Percentiles rank a stretch among this genome's conserved stretches.
These are phyloP conservation scores for Leucocoprinus leucothites DNA, from an alignment of 768 basidiomycete genomes.

Conservation along the genomic window DNA sequence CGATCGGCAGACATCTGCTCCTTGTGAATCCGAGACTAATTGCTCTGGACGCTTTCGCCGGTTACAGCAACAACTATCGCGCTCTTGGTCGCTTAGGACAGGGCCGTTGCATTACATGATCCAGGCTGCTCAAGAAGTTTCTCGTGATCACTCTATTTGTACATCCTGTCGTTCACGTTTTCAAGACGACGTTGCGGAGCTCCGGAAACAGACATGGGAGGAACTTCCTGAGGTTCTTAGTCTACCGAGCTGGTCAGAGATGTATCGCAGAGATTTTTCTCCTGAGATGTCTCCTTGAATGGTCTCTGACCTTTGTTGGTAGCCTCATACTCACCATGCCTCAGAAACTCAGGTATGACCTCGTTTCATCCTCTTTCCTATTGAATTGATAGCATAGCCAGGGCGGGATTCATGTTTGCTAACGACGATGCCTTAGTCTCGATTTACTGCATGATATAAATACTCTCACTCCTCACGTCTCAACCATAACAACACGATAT, in stretches of 20 bases:
- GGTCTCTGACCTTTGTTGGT: too few relatives aligned
- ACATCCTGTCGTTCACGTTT: constrained; percentile 40
- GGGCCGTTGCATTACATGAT: constrained; percentile 53
- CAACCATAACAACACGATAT: too few relatives aligned
- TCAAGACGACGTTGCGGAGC: constrained; percentile 31
- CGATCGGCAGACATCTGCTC: neutral
- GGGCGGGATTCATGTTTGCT: too few relatives aligned
- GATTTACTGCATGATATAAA: too few relatives aligned
- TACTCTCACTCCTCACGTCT: too few relatives aligned
- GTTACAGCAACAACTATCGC: constrained; percentile 24
- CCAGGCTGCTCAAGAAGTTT: constrained; percentile 38
- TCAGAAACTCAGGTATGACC: too few relatives aligned
- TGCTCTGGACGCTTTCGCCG: constrained; percentile 19
- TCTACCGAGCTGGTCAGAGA: constrained; percentile 45
- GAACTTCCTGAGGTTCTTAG: constrained; percentile 43
- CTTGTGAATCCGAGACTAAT: neutral
- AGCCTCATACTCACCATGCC: too few relatives aligned
- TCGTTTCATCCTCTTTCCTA: too few relatives aligned
- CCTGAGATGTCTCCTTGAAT: too few relatives aligned
- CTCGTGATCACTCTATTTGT: constrained; percentile 41
- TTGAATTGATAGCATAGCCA: too few relatives aligned
- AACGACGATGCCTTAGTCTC: too few relatives aligned
- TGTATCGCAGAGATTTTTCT: constrained; percentile 18
- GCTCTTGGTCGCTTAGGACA: constrained; percentile 48
- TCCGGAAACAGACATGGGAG: constrained; percentile 43